These are phyloP conservation scores for Sugiyamaella grinbergsii DNA, from an alignment of 1,139 yeast genomes.

Conservation along the genomic window DNA sequence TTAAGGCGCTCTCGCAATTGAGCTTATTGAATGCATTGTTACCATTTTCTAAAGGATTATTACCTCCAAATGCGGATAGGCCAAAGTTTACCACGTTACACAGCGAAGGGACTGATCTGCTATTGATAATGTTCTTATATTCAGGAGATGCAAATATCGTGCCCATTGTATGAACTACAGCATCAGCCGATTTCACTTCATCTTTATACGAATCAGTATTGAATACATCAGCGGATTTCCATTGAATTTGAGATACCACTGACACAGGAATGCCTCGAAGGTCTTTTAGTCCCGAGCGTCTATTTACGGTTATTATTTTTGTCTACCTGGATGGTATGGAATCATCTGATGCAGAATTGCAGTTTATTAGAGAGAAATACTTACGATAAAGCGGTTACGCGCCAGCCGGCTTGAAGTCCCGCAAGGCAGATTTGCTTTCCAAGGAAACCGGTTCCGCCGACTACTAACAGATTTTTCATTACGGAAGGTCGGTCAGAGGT, in stretches of 20 bases:
- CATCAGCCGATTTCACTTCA: slow-evolving; percentile 52
- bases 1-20: slow-evolving; percentile 70
- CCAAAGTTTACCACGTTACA: slow-evolving; percentile 18
- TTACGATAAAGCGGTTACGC: slow-evolving; percentile 63
- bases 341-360: slow-evolving; percentile 51
- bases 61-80: slow-evolving; percentile 26
- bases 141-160: slow-evolving; percentile 64
- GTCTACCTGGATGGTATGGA: slow-evolving; percentile 44
- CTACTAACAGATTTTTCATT: slow-evolving; percentile 54
- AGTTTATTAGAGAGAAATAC: too few relatives aligned
- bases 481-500: background rate
- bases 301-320: background rate
- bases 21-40: slow-evolving; percentile 52
- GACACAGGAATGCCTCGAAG: slow-evolving; percentile 28
- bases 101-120: slow-evolving; percentile 19
- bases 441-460: slow-evolving; percentile 87
- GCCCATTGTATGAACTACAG: slow-evolving; percentile 86
- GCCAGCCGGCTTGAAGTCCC: slow-evolving; percentile 63
- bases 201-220: slow-evolving; percentile 58
- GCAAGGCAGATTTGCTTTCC: slow-evolving; percentile 72
- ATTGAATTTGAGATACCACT: slow-evolving; percentile 64
- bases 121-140: slow-evolving; percentile 54
- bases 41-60: slow-evolving; percentile 33
- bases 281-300: slow-evolving; percentile 21
- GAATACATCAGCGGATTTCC: slow-evolving; percentile 71